Base-by-base conservation (phyloP, 768 basidiomycete genomes). In the Tulasnella sp. region DNA sequence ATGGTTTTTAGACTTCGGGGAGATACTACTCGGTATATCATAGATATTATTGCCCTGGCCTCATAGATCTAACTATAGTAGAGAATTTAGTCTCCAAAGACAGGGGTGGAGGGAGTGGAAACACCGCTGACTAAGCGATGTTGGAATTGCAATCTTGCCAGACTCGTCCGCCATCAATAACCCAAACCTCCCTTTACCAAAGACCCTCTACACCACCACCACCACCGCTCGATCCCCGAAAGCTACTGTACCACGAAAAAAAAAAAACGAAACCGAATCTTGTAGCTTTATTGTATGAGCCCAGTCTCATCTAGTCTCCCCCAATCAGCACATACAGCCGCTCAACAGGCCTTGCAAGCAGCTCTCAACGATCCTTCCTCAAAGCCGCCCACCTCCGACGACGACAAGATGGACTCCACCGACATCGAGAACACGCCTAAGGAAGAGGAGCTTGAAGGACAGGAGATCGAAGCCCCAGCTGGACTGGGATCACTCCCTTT, bases 321-420 rank as follows among this genome's bases (percentile, higher is more conserved):
- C 70, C 84, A 82, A 35, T 82, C 86, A 35, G 90, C 90, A 64
- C 83, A 90, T n/a, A 88, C 90, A 76, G 90, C 92, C 62, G 87
- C 89, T 79, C 88, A 88, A 82, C 88, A 88, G 77, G 92, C 92
- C 75, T 86, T 94, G 80, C 83, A 84, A 64, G 86, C 90, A 71
- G 92, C 92, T 14, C 79, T 92, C 39, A 72, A 52, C 40, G 76
- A 77, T 65, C 64, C 67, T 19, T 39, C 75, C 17, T 67, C 68
- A 7, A 37, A 52, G 16, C 73, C 67, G 14, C 72, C 74, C 17
- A 70, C 41, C 41, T 37, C 76, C 44, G 36, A 75, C 63, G 77
- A 79, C 44, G 80, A 79, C 37, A 83, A 81, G 22, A 81, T 82
- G 19, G 80, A 83, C 41, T 74, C 72, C 40, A 64, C 65, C 42